A percentile compares a stretch with the other conserved stretches of the same genome.
Evolutionary conservation across 2,329 filamentous ascomycete genomes (phyloP).

Genomic region (Talaromyces albobiverticillius): DNA sequence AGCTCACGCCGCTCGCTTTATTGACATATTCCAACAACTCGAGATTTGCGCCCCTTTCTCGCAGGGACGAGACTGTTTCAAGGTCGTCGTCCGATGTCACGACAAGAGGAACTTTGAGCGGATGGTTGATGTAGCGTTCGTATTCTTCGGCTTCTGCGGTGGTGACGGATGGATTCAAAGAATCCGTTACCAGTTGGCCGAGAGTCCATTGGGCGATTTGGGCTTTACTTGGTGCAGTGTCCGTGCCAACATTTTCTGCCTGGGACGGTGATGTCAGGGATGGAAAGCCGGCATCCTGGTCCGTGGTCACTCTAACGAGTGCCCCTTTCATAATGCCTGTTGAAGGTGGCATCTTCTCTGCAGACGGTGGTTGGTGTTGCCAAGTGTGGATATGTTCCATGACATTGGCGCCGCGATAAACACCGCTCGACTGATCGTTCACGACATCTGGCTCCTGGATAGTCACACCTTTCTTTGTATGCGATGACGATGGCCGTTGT

Average conservation of each 20-base stretch:
- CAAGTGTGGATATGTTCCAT: constrained; percentile 24
- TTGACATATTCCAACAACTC: constrained; percentile 82
- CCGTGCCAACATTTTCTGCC: constrained; percentile 40
- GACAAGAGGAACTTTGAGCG: constrained; percentile 76
- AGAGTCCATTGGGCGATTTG: constrained; percentile 81
- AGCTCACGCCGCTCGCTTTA: constrained; percentile 62
- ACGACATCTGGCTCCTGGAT: constrained; percentile 62
- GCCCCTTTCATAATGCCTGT: constrained; percentile 58
- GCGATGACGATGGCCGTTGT: constrained; percentile 25
- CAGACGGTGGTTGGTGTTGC: constrained; percentile 31
- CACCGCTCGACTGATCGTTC: constrained; percentile 40
- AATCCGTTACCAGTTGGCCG: constrained; percentile 78
- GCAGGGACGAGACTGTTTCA: constrained; percentile 32
- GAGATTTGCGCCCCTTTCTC: constrained; percentile 42
- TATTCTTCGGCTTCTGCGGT: constrained; percentile 80
- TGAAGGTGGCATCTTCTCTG: constrained; percentile 32
- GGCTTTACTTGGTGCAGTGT: constrained; percentile 70
- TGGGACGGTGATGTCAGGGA: constrained; percentile 30
- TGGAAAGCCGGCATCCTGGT: constrained; percentile 18
- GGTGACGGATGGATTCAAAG: constrained; percentile 78
- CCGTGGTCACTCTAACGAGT: constrained; percentile 17
- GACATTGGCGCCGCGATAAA: constrained; percentile 16
- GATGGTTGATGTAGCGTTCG: constrained; percentile 81
- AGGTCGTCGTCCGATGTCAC: constrained; percentile 43
- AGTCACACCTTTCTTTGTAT: constrained; percentile 63